Evolutionary conservation across 495 filamentous ascomycete species (phyloP), one percentile per base, ranked within the genome.

Genomic region (Xylaria bambusicola): DNA sequence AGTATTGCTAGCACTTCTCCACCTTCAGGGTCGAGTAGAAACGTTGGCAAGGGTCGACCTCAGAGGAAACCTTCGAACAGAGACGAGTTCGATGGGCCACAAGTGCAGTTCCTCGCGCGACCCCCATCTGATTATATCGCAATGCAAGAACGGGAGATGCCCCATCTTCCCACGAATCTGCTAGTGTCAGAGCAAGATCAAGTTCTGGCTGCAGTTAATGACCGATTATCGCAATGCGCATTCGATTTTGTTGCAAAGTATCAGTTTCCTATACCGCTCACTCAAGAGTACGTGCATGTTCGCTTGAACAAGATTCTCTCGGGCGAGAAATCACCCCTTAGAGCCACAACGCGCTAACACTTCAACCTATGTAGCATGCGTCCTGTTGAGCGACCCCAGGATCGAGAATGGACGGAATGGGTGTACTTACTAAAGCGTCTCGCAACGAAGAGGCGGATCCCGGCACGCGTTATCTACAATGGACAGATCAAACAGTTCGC

Each of bases 391-490:
- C 78, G 86, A 40, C 88, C 91, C 29, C 84, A 86, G 64, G 91
- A 95, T 73, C 82, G 90, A 60, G 91, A 93, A 73, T 95, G 91
- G 90, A 92, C 89, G 63, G 91, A 95, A 70, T 95, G 91, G 91
- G 90, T 92, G 31, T 91, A 92, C 73, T 83, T 95, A 55, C 79
- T 95, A 58, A 93, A 93, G 75, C 82, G 90, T 36, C 79, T 95
- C 58, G 90, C 91, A 33, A 93, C 90, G 33, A 92, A 93, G 74
- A 81, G 91, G 26, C 84, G 90, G 44, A 93, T 95, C 62, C 91
- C 91, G 17, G 86, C 90, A 18, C 79, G 89, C 51, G 87, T 92
- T 12, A 76, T 95, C 35, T 92, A 95, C 75, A 90, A 93, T 71
- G 87, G 89, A 60, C 90, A 93, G 73, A 95, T 95, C 75, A 93